phyloP scores from a whole-genome alignment of 345 rosid genomes.

The Isatis tinctoria region DNA sequence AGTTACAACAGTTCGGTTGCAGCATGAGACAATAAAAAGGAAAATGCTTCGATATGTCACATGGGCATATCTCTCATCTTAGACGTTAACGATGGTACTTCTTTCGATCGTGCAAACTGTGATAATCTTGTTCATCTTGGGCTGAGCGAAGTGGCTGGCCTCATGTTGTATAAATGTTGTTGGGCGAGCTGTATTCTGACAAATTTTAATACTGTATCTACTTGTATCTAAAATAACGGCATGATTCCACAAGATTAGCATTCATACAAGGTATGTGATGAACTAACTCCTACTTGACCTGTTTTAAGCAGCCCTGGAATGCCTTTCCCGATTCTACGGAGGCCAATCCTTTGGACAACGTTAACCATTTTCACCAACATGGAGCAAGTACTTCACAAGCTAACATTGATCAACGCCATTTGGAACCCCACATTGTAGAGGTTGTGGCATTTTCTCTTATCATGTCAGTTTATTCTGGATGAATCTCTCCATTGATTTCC shows the following conservation, averaged over 20 bases:
- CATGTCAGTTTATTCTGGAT: not conserved
- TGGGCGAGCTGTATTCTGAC: constrained; percentile 5
- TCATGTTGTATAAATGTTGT: not conserved
- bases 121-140: constrained; percentile 6
- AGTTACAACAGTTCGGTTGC: not conserved
- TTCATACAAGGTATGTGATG: not conserved
- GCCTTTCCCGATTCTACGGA: constrained; percentile 51
- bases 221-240: constrained; percentile 3
- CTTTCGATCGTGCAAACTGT: not conserved
- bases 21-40: not conserved
- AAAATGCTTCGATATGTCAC: not conserved
- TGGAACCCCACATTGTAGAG: constrained; percentile 40
- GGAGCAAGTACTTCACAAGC: constrained; percentile 34
- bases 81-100: not conserved
- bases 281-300: constrained; percentile 10
- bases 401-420: constrained; percentile 38
- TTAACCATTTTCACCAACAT: constrained; percentile 35
- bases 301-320: constrained; percentile 66
- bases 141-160: not conserved
- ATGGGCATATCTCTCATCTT: constrained; percentile 5
- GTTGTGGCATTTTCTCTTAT: constrained; percentile 31
- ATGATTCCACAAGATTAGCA: constrained; percentile 9
- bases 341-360: constrained; percentile 36
- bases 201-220: constrained; percentile 1
- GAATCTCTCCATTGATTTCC: constrained; percentile 16